Evolutionary conservation across 371 early-diverging fungal species (phyloP), one percentile per base, ranked within the genome.

Genomic region (Polyrhizophydium stewartii): DNA sequence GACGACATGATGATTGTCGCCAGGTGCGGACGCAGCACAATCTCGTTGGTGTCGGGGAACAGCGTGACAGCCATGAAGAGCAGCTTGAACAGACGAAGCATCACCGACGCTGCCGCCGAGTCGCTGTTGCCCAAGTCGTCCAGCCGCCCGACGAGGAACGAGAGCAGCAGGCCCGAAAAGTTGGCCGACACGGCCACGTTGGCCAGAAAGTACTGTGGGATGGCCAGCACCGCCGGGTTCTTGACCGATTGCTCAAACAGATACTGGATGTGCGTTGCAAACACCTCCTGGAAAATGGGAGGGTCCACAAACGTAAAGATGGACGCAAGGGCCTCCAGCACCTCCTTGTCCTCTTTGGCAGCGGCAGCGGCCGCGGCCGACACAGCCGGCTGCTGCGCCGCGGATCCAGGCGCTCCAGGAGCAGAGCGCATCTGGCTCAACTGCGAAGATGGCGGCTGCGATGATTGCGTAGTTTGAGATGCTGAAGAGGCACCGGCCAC

Each of bases 241-340:
- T 78, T 72, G 27, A 95, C 68, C 63, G 92, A 89, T 22, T 87
- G 83, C 3, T 92, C 89, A 68, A 95, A 92, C 24, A 96, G 82
- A 62, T 84, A 90, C 21, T 79, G 85, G 59, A 98, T 89, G 67
- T 97, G 89, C 0, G 93, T 86, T 5, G 90, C 76, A 64, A 97
- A 91, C 5, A 98, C 86, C 64, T 98, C 99, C 69, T 96, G 96
- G 71, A 97, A 96, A 0, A 95, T 84, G 3, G 93, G 86, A 0
- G 93, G 92, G 62, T 98, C 97, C 12, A 96, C 72, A 33, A 78
- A 67, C 7, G 90, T 89, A 73, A 97, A 96, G 1, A 93, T 86
- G 37, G 88, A 84, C 0, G 92, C 90, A 76, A 98, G 94, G 33
- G 85, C 85, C 62, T 98, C 99, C 28, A 94, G 77, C 1, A 89